Evolutionary conservation across 371 early-diverging fungal genomes (phyloP), one percentile per base, ranked within the genome.

Genomic region (Haplosporangium sp.): DNA sequence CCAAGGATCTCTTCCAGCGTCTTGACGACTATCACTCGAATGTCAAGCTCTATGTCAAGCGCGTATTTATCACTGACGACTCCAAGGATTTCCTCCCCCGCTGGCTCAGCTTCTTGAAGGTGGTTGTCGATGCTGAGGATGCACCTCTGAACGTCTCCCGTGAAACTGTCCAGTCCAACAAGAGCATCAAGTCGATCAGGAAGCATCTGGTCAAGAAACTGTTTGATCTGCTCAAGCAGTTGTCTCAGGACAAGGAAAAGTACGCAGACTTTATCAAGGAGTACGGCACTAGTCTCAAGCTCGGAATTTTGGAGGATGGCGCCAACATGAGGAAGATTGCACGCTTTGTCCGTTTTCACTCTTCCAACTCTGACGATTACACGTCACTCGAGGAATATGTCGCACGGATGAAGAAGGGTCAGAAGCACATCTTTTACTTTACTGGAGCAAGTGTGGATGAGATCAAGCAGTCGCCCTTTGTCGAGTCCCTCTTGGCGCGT

Each of bases 41-140:
- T 80, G 87, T 99, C 64, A 94, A 96, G 81, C 84, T 99, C 38
- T 98, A 94, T 86, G 96, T 96, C 48, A 90, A 92, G 64, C 94
- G 95, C 59, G 97, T 99, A 9, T 98, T 98, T 82, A 96, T 99
- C 72, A 96, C 96, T 13, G 98, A 97, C 59, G 97, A 97, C 54
- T 83, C 86, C 21, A 55, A 64, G n/a, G 91, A 92, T 40, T 85
- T 93, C 69, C 74, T 92, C 82, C 96, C 91, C 64, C 86, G 83
- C 62, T 95, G 86, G 87, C 84, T 91, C 38, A 82, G 84, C 8
- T 93, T 93, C 83, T 59, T 93, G 45, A 90, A 90, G 75, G 98
- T 96, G 45, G 84, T 97, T 23, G 93, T 99, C 9, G 95, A 96
- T 80, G 92, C 94, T 5, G 95, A 96, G 72, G 98, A 99, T 77